A percentile compares a stretch with the other conserved stretches of the same genome.
Evolutionary conservation across 2,329 filamentous ascomycete species (phyloP).

Genomic region (Gaeumannomyces tritici): DNA sequence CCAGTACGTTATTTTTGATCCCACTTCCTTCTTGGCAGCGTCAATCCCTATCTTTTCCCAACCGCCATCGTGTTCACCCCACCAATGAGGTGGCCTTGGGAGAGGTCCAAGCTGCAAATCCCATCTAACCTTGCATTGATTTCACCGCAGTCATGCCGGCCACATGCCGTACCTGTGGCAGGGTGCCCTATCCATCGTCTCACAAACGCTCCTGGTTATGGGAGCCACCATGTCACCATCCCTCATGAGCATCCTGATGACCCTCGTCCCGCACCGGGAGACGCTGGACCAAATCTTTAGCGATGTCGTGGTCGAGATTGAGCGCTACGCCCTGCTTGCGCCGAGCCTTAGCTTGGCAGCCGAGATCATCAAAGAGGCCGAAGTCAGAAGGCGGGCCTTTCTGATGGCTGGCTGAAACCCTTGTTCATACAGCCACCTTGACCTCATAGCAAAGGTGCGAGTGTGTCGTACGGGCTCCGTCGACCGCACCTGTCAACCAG

Average conservation of each 20-base stretch:
- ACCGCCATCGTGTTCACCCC: not conserved
- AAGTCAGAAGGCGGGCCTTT: slow-evolving; percentile 58
- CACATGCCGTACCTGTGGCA: slow-evolving; percentile 84
- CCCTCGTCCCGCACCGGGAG: slow-evolving; percentile 44
- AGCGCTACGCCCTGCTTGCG: slow-evolving; percentile 63
- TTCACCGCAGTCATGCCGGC: slow-evolving; percentile 55
- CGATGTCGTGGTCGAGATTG: slow-evolving; percentile 66
- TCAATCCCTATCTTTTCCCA: not conserved
- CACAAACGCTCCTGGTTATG: slow-evolving; percentile 75
- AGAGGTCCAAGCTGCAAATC: slow-evolving; percentile 3
- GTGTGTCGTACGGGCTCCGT: not conserved
- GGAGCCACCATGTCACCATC: slow-evolving; percentile 73
- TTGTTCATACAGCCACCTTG: not conserved
- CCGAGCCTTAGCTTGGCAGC: slow-evolving; percentile 68
- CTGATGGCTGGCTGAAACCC: slow-evolving; percentile 17
- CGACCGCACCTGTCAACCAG: not conserved
- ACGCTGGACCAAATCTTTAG: slow-evolving; percentile 68
- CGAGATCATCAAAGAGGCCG: slow-evolving; percentile 73
- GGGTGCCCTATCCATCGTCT: slow-evolving; percentile 73
- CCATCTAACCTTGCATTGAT: slow-evolving; percentile 14
- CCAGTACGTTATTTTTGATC: slow-evolving; percentile 46
- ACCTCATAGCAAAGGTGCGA: not conserved
- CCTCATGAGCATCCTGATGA: slow-evolving; percentile 54
- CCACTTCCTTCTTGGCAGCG: slow-evolving; percentile 9
- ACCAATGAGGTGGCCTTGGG: not conserved